Evolutionary conservation across 1,284 basidiomycete species (phyloP).

Genomic region (Naganishia sp.): DNA sequence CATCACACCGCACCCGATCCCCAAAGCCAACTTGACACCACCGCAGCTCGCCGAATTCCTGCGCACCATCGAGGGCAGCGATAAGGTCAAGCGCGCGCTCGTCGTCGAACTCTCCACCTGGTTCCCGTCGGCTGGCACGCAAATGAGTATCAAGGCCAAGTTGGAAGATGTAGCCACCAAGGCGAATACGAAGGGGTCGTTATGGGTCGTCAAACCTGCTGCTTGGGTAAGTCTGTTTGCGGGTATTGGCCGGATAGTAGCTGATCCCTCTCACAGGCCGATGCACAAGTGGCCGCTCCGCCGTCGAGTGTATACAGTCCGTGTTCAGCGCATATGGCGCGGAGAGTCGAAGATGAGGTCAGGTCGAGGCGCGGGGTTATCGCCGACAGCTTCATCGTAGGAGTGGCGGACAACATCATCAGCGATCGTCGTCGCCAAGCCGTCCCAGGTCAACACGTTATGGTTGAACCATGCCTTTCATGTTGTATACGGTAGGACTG

Average conservation of each 20-base stretch:
- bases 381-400: too few relatives aligned
- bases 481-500: too few relatives aligned
- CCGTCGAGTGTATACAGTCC: neutral
- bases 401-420: too few relatives aligned
- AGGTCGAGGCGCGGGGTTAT: too few relatives aligned
- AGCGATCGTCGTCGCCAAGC: too few relatives aligned
- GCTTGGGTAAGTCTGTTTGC: slow-evolving; percentile 34
- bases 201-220: slow-evolving; percentile 49
- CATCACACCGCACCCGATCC: slow-evolving; percentile 22
- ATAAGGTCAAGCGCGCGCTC: slow-evolving; percentile 44
- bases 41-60: slow-evolving; percentile 45
- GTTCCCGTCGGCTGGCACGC: slow-evolving; percentile 47
- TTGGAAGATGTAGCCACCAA: slow-evolving; percentile 48
- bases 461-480: too few relatives aligned
- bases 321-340: too few relatives aligned
- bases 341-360: too few relatives aligned
- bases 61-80: slow-evolving; percentile 44
- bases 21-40: slow-evolving; percentile 47
- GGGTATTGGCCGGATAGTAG: neutral
- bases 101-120: slow-evolving; percentile 42
- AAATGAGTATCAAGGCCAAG: slow-evolving; percentile 51
- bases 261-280: neutral
- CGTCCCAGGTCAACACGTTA: too few relatives aligned
- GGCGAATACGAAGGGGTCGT: slow-evolving; percentile 41
- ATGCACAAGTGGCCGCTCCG: neutral